Conservation (phyloP, 1,284 basidiomycete species). For the Ceratobasidium sp. region DNA sequence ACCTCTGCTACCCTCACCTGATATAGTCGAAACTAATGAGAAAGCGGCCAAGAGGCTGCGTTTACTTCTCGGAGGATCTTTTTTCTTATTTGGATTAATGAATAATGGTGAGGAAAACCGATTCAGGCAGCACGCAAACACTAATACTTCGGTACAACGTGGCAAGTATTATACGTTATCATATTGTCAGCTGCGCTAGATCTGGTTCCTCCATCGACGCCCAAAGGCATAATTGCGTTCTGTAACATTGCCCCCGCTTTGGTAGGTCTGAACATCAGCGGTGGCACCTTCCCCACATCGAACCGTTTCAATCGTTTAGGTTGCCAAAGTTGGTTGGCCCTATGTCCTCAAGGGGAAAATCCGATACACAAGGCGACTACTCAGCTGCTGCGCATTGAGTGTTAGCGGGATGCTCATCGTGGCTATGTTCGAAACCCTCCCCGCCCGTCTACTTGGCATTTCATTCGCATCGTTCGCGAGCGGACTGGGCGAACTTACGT, state of each 20-base stretch:
- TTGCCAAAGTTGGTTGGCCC: conserved; percentile 93
- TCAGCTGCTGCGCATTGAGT: conserved; percentile 81
- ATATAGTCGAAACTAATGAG: conserved; percentile 5
- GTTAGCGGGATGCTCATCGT: conserved; percentile 90
- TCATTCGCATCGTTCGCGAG: conserved; percentile 89
- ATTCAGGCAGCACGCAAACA: neutral
- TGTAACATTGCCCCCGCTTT: conserved; percentile 90
- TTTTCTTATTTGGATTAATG: conserved; percentile 73
- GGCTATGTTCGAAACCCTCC: conserved; percentile 78
- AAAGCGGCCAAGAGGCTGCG: conserved; percentile 50
- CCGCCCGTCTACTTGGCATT: conserved; percentile 87
- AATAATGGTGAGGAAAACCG: conserved; percentile 68
- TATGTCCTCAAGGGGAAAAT: conserved; percentile 88
- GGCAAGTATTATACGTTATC: conserved; percentile 90
- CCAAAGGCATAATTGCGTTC: conserved; percentile 93
- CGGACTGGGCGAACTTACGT: conserved; percentile 95
- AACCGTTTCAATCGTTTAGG: conserved; percentile 55
- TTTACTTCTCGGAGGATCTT: conserved; percentile 66
- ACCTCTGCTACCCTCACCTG: conserved; percentile 8
- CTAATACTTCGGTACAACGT: conserved; percentile 3
- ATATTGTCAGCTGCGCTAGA: conserved; percentile 97
- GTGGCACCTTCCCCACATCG: neutral
- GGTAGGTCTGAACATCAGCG: conserved; percentile 53
- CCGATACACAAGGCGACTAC: conserved; percentile 80
- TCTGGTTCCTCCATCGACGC: conserved; percentile 89